Evolutionary conservation across 192 early-diverging fungal genomes (phyloP).

Genomic region (Backusella luteola): DNA sequence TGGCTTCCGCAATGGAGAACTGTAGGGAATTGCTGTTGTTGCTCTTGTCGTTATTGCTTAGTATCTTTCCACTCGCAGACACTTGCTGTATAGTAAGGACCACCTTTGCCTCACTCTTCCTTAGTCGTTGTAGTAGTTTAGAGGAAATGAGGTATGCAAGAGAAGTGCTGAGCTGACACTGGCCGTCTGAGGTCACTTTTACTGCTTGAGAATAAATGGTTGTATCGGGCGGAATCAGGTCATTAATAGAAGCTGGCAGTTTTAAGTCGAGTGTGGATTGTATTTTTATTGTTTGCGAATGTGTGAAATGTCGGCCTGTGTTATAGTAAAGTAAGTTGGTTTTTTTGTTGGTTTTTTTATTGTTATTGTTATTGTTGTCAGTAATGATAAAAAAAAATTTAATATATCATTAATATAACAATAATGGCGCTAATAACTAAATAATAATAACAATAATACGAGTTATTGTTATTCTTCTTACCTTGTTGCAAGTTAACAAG

Average conservation of each 20-base stretch:
- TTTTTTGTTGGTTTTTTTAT: no score
- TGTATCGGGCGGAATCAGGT: slow-evolving; percentile 34
- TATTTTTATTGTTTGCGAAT: slow-evolving; percentile 15
- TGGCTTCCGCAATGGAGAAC: slow-evolving; percentile 20
- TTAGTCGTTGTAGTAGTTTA: slow-evolving; percentile 27
- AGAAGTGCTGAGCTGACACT: slow-evolving; percentile 16
- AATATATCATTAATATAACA: not conserved
- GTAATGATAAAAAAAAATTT: not conserved
- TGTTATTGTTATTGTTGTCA: not conserved
- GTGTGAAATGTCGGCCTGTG: slow-evolving; percentile 30
- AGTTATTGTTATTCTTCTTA: not conserved
- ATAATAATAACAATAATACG: not conserved
- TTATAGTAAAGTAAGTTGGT: not conserved
- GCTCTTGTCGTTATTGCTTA: not conserved
- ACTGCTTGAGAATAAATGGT: slow-evolving; percentile 20
- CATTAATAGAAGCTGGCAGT: slow-evolving; percentile 30
- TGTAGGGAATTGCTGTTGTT: slow-evolving; percentile 9
- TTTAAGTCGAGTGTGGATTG: slow-evolving; percentile 27
- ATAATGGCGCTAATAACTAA: not conserved
- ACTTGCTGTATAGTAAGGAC: slow-evolving; percentile 3
- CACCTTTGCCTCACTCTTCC: slow-evolving; percentile 22
- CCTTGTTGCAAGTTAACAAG: slow-evolving; percentile 38
- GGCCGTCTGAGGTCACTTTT: slow-evolving; percentile 6
- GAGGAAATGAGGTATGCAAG: slow-evolving; percentile 33
- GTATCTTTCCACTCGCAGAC: not conserved